These are phyloP conservation scores for Larix sibirica DNA, from an alignment of 83 land plant genomes.

Conservation along the genomic window DNA sequence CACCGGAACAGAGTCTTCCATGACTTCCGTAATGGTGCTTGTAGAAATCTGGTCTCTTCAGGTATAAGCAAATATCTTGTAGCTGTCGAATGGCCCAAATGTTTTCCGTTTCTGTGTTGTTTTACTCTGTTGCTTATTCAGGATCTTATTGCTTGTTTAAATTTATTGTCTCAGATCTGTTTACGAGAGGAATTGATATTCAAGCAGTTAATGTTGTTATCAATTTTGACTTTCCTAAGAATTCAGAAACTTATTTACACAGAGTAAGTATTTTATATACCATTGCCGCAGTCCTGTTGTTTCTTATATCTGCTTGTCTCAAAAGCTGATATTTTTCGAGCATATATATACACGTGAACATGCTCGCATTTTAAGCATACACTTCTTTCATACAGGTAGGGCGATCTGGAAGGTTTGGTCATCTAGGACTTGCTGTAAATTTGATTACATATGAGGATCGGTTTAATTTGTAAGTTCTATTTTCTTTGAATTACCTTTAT, in stretches of 20 bases:
- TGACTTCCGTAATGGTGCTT: conserved; percentile 99
- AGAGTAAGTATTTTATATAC: conserved; percentile 51
- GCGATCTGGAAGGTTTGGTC: conserved; percentile 98
- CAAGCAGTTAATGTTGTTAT: conserved; percentile 99
- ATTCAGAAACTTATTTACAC: conserved; percentile 95
- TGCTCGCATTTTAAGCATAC: not conserved
- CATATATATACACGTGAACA: not conserved
- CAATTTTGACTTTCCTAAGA: conserved; percentile 98
- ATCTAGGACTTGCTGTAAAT: conserved; percentile 96
- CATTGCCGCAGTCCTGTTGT: not conserved
- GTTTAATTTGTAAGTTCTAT: conserved; percentile 73
- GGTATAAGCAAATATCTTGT: conserved; percentile 41
- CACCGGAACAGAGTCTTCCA: conserved; percentile 97
- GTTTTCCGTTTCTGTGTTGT: not conserved
- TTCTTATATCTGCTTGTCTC: not conserved
- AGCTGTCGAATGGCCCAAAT: not conserved
- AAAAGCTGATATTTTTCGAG: not conserved
- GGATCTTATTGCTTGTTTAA: conserved; percentile 13
- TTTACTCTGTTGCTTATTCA: not conserved
- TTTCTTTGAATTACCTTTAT: not conserved
- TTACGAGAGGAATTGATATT: conserved; percentile 96
- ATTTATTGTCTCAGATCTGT: conserved; percentile 66
- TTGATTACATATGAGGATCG: conserved; percentile 97
- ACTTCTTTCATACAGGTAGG: conserved; percentile 66
- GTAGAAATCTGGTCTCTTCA: conserved; percentile 95